Base-by-base conservation (phyloP, 1,284 basidiomycete genomes). In the Nidula niveotomentosa region DNA sequence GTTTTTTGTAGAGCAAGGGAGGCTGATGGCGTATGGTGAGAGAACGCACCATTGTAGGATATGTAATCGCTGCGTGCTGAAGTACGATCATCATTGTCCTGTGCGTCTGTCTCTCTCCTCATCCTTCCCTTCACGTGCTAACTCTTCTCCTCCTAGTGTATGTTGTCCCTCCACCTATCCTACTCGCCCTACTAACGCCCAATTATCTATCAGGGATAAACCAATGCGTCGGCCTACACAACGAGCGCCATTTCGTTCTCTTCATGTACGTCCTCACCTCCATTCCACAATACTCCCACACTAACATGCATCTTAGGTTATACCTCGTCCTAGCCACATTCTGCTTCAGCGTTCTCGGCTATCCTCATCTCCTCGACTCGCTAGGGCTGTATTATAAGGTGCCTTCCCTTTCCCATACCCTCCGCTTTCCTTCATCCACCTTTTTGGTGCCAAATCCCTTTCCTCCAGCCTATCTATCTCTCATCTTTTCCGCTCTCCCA, bases 191-290 rank as follows among this genome's bases (percentile, higher is more conserved):
- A 46, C 23, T 51, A 18, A 56, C 3, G 43, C 12, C 7, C n/a
- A n/a, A n/a, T n/a, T n/a, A n/a, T n/a, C n/a, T n/a, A n/a, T n/a
- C 70, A 90, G 95, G 96, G 96, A 88, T 99, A 61, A 98, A 98
- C 69, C 92, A 94, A 80, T 98, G 96, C 65, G 93, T 99, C 23
- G 96, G 97, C 1, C 70, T 98, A 6, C 81, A 96, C 68, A 99
- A 99, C 67, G 96, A 98, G 70, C 85, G 96, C 0, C 94, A 98
- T 72, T 99, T 99, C 65, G 82, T 97, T 36, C 77, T 98, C 36
- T 99, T 98, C 81, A 90, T 98, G 93, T 91, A 56, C 52, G 85
- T 72, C 37, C 45, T 36, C 45, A 12, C 23, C 45, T 18, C 18
- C 18, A 12, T 6, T 5, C 8, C 5, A 17, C 18, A 6, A 17